Conservation (phyloP, 1,284 basidiomycete genomes). For the Moniliophthora roreri region DNA sequence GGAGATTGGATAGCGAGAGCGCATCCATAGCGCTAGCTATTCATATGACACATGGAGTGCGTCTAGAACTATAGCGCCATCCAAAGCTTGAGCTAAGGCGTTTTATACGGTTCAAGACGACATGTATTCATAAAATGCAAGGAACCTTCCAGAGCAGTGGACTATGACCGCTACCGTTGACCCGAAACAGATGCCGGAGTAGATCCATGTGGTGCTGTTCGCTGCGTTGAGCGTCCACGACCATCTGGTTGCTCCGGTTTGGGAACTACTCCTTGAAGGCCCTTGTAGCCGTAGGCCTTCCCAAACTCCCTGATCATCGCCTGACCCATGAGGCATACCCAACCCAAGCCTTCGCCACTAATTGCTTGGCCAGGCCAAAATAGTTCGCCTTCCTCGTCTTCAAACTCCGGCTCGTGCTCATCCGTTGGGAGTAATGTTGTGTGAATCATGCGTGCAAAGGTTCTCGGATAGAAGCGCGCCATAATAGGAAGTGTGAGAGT, state of each 20-base stretch:
- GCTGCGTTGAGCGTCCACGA: conserved; percentile 19
- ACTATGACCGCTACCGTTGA: conserved; percentile 9
- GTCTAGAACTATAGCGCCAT: too few species aligned
- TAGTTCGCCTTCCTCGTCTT: conserved; percentile 78
- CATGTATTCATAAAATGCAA: neutral
- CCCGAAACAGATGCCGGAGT: conserved; percentile 13
- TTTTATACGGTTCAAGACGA: neutral
- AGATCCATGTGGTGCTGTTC: conserved; percentile 21
- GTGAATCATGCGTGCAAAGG: conserved; percentile 67
- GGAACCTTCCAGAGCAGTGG: neutral
- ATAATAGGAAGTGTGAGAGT: conserved; percentile 62
- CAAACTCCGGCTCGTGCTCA: conserved; percentile 75
- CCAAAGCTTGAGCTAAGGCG: too few species aligned
- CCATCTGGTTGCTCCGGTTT: conserved; percentile 31
- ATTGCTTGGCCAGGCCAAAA: conserved; percentile 73
- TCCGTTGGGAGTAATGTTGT: conserved; percentile 61
- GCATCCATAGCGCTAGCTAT: too few species aligned
- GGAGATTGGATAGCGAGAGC: too few species aligned
- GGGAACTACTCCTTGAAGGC: conserved; percentile 66
- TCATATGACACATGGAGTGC: too few species aligned
- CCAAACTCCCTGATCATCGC: conserved; percentile 81
- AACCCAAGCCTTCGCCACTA: conserved; percentile 72
- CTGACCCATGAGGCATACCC: conserved; percentile 78
- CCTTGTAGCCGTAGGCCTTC: conserved; percentile 66
- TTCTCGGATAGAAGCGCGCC: conserved; percentile 67